Base-by-base conservation (phyloP, 805 yeast species). In the Starmerella stellata region DNA sequence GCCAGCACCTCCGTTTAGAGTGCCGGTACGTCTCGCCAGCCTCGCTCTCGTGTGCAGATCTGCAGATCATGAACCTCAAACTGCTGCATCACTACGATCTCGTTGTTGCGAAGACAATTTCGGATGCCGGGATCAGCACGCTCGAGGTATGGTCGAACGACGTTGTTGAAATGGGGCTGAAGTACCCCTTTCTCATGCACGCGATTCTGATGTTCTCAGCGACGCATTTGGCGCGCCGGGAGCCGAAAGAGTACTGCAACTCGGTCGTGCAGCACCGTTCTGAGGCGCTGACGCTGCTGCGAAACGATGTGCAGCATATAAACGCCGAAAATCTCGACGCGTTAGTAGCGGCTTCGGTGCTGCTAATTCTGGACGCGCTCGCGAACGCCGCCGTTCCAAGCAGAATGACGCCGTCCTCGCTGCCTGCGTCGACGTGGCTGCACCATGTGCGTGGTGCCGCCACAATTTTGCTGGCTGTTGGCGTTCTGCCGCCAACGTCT, bases 371-470 rank as follows among this genome's bases (percentile, higher is more conserved):
- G 79, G 96, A 87, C 55, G 80, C 95, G 0, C 62, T 82, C 46
- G 95, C 95, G 3, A 85, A 85, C 57, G 95, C 95, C 0, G 71
- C 75, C 2, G 61, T 69, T 35, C 93, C 72, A 34, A 45, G 52
- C 8, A 47, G 51, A 17, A 53, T 53, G 49, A 61, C 70, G 4
- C 64, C 73, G 3, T 55, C 54, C 39, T 75, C 83, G 2, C 58
- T 83, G 41, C 93, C 95, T 1, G 85, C 95, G 2, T 75, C 90
- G 3, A 93, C 95, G 0, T 87, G 96, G 96, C 75, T 87, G 40
- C 90, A 81, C 63, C 95, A 87, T 52, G 95, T 87, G 11, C 79
- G 90, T 50, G 96, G 95, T 24, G 94, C 95, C 0, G 95, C 95
- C 4, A 85, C 95, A 0, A 87, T 87, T 38, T 64, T 87, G 37